Evolutionary conservation across 352 stramenopile genomes (phyloP), one percentile per base, ranked within the genome.

Genomic region (Globisporangium mamillatum): DNA sequence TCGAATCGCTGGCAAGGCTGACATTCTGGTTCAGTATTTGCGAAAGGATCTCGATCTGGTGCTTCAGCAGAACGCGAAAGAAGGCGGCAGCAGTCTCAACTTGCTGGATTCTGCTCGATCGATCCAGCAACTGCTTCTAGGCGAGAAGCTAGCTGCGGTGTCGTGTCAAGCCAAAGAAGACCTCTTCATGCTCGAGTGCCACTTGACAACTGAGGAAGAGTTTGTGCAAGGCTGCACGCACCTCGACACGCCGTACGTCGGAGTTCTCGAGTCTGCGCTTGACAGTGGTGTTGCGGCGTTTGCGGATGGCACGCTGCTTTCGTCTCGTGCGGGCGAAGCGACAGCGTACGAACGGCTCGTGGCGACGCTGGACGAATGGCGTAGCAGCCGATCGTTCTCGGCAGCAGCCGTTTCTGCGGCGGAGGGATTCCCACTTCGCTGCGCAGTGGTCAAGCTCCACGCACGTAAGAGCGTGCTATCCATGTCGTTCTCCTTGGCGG

Each of bases 151-250:
- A 5, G 79, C 82, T 5, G 70, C 72, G 6, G 67, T 93, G 24
- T 80, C 81, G 4, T 91, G 77, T 27, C 78, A 88, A 71, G 80
- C 82, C 9, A 84, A 86, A 62, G 83, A 91, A 60, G 83, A 93
- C 60, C 60, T 89, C 7, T 93, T 91, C 63, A 79, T 91, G 67
- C 75, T 93, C 4, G 85, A 93, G 52, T 91, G 82, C 52, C 79
- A 91, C 61, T 59, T 90, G 46, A 91, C 83, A 29, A 93, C 83
- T 0, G 72, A 88, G 46, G 81, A 93, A 8, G 81, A 91, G 57
- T 91, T 81, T 70, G 68, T 66, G 9, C 57, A 85, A 18, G 71
- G 72, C 4, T 80, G 77, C 34, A 66, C 71, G 18, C 76, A 76
- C 18, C 71, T 93, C 0, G 82, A 93, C 44, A 78, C 72, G 2